Evolutionary conservation across 78 protist genomes (phyloP), one percentile per base, ranked within the genome.

Genomic region (Guillardia theta): DNA sequence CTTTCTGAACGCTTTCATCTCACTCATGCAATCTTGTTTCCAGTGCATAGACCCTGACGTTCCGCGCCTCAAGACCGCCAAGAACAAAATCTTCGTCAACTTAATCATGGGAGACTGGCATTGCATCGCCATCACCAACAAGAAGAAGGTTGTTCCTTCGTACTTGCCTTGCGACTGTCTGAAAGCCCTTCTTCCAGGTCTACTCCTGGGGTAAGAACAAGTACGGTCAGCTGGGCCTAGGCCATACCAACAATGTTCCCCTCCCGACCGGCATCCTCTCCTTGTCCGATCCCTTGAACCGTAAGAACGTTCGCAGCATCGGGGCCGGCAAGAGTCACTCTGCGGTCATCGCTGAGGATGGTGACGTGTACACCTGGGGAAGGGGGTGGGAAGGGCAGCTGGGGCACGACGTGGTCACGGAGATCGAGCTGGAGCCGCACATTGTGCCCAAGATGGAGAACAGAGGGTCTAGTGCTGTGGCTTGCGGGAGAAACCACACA

Each of bases 221-320:
- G 90, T 78, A 78, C 48, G 90, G 90, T 10, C 90, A 78, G 48
- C 48, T 78, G 90, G 90, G 90, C 10, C 90, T 78, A 46, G 90
- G 90, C 1, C 45, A 78, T 30, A 78, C 90, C 5, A 78, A 37
- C 33, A 78, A 78, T 48, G 15, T 78, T 10, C 50, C 10, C 43
- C 10, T 36, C 15, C 90, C 90, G 33, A 43, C 45, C 1, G 24
- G 90, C 50, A 43, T 78, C 33, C 48, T 78, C n/a, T 48, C 90
- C 24, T 48, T 78, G 24, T 78, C 50, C 18, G 90, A 78, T 19
- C 90, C 90, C 53, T 48, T 78, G 53, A 78, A 78, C 90, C 90
- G 53, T 48, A 78, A 78, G 90, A 37, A 78, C 48, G 90, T 78
- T 45, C 45, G 90, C n/a, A 44, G 53, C 48, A 78, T 78, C 33